Evolutionary conservation across 495 filamentous ascomycete genomes (phyloP).

Genomic region (Talaromyces liani): DNA sequence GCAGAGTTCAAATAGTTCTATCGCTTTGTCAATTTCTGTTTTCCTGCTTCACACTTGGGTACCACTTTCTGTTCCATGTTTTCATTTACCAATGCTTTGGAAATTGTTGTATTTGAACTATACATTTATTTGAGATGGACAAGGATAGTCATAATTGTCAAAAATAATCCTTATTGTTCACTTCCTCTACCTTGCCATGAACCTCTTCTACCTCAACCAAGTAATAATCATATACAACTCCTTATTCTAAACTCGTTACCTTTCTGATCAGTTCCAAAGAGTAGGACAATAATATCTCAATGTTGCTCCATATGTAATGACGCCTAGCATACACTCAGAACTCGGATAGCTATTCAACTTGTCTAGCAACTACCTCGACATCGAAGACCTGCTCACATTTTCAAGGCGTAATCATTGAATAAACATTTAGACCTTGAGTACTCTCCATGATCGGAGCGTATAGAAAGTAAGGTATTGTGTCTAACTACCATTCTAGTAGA

Average conservation of each 20-base stretch:
- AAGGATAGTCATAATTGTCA: not conserved
- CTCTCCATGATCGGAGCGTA: not conserved
- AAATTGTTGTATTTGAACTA: not conserved
- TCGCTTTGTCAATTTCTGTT: not conserved
- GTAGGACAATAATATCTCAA: too few relatives aligned
- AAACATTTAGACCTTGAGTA: not conserved
- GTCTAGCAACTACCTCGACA: not conserved
- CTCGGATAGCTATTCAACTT: not conserved
- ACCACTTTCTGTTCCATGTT: not conserved
- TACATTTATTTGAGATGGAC: not conserved
- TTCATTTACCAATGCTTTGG: not conserved
- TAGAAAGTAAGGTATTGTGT: not conserved
- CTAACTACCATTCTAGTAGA: not conserved
- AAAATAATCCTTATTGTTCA: not conserved
- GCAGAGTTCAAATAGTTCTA: conserved; percentile 4
- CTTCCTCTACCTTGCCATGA: not conserved
- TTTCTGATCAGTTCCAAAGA: not conserved
- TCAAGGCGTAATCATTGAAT: not conserved
- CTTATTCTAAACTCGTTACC: not conserved
- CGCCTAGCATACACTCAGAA: not conserved
- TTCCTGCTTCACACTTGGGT: not conserved
- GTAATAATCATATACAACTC: not conserved
- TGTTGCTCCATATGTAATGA: too few relatives aligned
- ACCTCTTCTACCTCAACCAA: not conserved
- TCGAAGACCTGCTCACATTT: not conserved